phyloP scores from a whole-genome alignment of 257 asterid genomes.

The Fraxinus anomala region DNA sequence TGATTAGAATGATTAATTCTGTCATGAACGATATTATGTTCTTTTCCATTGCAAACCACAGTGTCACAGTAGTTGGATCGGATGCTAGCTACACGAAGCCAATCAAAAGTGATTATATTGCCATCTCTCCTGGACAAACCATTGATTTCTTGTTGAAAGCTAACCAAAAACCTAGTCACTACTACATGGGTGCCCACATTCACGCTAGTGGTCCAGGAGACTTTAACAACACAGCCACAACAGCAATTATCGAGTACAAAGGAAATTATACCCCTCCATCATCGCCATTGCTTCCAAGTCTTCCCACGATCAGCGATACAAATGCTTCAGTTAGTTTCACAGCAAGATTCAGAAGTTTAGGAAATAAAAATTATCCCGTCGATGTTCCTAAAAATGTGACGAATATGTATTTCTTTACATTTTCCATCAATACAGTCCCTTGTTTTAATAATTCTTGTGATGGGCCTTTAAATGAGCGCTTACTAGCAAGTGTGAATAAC shows the following conservation, averaged over 20 bases:
- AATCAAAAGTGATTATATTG: slow-evolving; percentile 35
- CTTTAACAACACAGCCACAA: slow-evolving; percentile 38
- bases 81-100: slow-evolving; percentile 58
- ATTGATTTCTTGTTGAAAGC: slow-evolving; percentile 51
- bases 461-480: slow-evolving; percentile 27
- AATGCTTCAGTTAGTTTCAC: slow-evolving; percentile 32
- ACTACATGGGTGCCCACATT: slow-evolving; percentile 58
- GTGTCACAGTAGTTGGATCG: slow-evolving; percentile 54
- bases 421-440: slow-evolving; percentile 43
- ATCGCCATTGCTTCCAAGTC: slow-evolving; percentile 34
- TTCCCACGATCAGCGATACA: slow-evolving; percentile 32
- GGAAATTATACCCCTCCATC: slow-evolving; percentile 43
- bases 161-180: slow-evolving; percentile 49
- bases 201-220: slow-evolving; percentile 19
- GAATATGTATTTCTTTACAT: slow-evolving; percentile 34
- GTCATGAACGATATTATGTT: slow-evolving; percentile 61
- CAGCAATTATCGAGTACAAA: slow-evolving; percentile 38
- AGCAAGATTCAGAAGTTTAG: slow-evolving; percentile 31
- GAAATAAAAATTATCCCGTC: slow-evolving; percentile 26
- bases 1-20: slow-evolving; percentile 53
- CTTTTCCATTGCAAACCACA: slow-evolving; percentile 55
- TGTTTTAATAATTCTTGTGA: slow-evolving; percentile 35
- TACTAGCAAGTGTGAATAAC: too few species aligned
- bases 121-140: slow-evolving; percentile 64
- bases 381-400: slow-evolving; percentile 43